Percentiles rank a stretch among this genome's conserved stretches.
These are phyloP conservation scores for Zarea fungicola DNA, from an alignment of 2,329 filamentous ascomycete species.

Conservation along the genomic window DNA sequence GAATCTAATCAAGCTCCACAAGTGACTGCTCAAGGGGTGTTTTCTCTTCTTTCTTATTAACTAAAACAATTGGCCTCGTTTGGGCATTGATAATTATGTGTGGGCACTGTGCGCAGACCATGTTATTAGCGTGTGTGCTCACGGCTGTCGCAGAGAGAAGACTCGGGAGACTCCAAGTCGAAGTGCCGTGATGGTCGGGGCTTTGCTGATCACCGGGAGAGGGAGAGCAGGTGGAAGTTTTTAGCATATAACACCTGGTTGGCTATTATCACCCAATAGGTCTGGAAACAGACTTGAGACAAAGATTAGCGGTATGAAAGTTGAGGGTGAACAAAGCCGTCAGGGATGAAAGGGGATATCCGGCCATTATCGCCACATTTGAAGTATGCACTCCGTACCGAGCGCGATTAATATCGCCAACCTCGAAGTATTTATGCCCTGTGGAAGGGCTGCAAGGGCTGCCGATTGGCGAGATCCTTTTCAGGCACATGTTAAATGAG, in stretches of 20 bases:
- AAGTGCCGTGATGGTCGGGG: not conserved
- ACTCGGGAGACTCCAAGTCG: not conserved
- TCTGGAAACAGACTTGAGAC: no score
- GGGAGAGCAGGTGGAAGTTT: not conserved
- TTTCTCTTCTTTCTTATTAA: no score
- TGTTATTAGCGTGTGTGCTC: not conserved
- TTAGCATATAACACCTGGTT: no score
- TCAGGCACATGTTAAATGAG: not conserved
- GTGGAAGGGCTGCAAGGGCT: not conserved
- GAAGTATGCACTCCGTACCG: no score
- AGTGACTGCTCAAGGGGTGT: not conserved
- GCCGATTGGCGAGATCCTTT: not conserved
- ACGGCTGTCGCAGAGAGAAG: not conserved
- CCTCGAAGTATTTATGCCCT: no score
- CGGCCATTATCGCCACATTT: no score
- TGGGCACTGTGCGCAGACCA: not conserved
- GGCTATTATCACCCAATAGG: no score
- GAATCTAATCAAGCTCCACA: not conserved
- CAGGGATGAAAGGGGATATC: no score
- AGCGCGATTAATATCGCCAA: no score
- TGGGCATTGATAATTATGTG: not conserved
- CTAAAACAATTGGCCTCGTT: no score
- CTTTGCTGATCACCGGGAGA: not conserved
- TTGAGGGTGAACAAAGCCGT: no score
- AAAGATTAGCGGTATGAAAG: no score